phyloP scores from a whole-genome alignment of 2,329 filamentous ascomycete genomes.

The Aspergillus sp. region DNA sequence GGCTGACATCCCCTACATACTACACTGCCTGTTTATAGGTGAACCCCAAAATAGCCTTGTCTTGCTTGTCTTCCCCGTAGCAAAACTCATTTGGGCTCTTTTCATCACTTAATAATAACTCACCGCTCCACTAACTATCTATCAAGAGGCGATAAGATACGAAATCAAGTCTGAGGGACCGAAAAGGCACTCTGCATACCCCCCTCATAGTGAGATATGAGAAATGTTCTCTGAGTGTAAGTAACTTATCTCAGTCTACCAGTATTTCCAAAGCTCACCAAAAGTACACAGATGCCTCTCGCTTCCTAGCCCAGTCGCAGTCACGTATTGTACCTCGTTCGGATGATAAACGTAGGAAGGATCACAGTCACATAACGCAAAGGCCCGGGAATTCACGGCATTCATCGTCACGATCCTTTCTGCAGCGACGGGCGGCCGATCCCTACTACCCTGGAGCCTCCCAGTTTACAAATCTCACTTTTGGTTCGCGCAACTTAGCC shows the following conservation, averaged over 20 bases:
- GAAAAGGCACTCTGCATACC: not conserved
- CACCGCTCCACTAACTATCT: slow-evolving; percentile 7
- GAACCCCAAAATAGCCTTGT: not conserved
- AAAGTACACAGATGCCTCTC: slow-evolving; percentile 71
- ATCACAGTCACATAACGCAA: slow-evolving; percentile 49
- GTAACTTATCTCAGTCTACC: slow-evolving; percentile 30
- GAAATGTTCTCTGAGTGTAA: slow-evolving; percentile 88
- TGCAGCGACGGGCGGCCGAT: slow-evolving; percentile 62
- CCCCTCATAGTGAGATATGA: slow-evolving; percentile 3
- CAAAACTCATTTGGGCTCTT: not conserved
- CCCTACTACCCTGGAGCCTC: slow-evolving; percentile 75
- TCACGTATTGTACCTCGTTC: slow-evolving; percentile 77
- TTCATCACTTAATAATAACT: not conserved
- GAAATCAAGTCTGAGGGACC: not conserved
- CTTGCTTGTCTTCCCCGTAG: not conserved
- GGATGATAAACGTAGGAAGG: slow-evolving; percentile 50
- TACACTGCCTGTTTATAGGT: not conserved
- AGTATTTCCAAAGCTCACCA: not conserved
- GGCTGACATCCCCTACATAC: not conserved
- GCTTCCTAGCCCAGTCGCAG: slow-evolving; percentile 94
- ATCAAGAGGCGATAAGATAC: slow-evolving; percentile 6
- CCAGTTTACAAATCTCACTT: slow-evolving; percentile 73
- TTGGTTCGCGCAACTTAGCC: slow-evolving; percentile 72
- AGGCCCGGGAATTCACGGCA: slow-evolving; percentile 48
- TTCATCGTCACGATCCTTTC: slow-evolving; percentile 50